A percentile compares a stretch with the other conserved stretches of the same genome.
These are phyloP conservation scores for Beta lomatogona DNA, from an alignment of 179 eudicot genomes.

Conservation along the genomic window DNA sequence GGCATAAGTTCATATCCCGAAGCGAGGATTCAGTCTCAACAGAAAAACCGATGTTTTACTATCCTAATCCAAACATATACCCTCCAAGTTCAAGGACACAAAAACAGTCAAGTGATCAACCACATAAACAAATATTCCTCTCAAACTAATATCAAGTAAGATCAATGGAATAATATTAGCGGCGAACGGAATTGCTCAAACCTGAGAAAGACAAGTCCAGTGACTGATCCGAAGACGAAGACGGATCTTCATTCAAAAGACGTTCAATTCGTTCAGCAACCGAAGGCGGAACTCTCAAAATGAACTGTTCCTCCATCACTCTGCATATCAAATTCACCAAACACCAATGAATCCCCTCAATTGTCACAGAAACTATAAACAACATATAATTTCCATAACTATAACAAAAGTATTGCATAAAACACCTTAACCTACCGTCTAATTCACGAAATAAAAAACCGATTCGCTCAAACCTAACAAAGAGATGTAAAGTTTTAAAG, in stretches of 20 bases:
- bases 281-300: constrained; percentile 87
- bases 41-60: too few species aligned
- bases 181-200: constrained; percentile 15
- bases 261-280: constrained; percentile 79
- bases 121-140: too few species aligned
- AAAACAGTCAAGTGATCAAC: too few species aligned
- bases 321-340: constrained; percentile 22
- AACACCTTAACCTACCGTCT: neutral
- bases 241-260: constrained; percentile 63
- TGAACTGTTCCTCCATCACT: constrained; percentile 85
- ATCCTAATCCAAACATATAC: too few species aligned
- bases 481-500: too few species aligned
- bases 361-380: neutral
- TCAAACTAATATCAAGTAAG: neutral
- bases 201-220: constrained; percentile 82
- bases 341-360: neutral
- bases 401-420: neutral
- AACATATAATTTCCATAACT: neutral
- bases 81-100: too few species aligned
- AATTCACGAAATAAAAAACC: too few species aligned
- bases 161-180: neutral
- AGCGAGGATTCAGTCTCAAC: too few species aligned
- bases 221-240: constrained; percentile 61
- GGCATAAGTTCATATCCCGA: too few species aligned
- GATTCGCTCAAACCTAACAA: too few species aligned